Conservation (phyloP, 1,284 basidiomycete species). For the Sanguinoderma infundibulare region DNA sequence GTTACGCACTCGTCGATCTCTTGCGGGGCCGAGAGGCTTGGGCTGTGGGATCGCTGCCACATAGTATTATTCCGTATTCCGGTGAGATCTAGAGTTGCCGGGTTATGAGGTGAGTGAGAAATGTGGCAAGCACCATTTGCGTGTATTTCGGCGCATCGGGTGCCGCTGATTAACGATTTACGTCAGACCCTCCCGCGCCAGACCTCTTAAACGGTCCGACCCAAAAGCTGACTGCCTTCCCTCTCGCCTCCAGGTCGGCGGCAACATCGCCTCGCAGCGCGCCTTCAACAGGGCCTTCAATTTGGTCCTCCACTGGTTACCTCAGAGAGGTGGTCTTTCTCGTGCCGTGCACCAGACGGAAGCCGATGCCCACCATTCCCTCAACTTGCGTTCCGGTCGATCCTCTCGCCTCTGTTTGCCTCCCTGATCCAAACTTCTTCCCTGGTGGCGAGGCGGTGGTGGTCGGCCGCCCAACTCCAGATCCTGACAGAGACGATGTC, state of each 20-base stretch:
- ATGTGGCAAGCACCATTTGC: too few relatives aligned
- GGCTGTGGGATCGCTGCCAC: too few relatives aligned
- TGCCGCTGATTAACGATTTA: constrained; percentile 1
- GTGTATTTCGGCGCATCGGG: background rate
- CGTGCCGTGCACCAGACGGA: background rate
- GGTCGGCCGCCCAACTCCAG: constrained; percentile 28
- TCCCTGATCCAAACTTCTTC: constrained; percentile 10
- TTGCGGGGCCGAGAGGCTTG: too few relatives aligned
- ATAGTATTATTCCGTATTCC: too few relatives aligned
- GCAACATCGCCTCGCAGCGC: background rate
- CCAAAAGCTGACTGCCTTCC: background rate
- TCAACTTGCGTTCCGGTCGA: constrained; percentile 14
- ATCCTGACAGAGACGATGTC: constrained; percentile 34
- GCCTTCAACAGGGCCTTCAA: background rate
- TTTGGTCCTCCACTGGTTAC: background rate
- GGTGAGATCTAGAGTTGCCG: too few relatives aligned
- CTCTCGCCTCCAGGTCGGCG: background rate
- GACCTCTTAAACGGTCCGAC: background rate
- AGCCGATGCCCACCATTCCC: constrained; percentile 23
- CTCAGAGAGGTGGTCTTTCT: background rate
- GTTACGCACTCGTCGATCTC: too few relatives aligned
- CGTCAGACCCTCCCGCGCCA: background rate
- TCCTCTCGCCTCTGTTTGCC: constrained; percentile 2
- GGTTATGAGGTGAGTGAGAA: too few relatives aligned
- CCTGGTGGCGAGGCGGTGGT: constrained; percentile 1